These are phyloP conservation scores for Ceratocystis destructans DNA, from an alignment of 2,329 filamentous ascomycete genomes.

Conservation along the genomic window DNA sequence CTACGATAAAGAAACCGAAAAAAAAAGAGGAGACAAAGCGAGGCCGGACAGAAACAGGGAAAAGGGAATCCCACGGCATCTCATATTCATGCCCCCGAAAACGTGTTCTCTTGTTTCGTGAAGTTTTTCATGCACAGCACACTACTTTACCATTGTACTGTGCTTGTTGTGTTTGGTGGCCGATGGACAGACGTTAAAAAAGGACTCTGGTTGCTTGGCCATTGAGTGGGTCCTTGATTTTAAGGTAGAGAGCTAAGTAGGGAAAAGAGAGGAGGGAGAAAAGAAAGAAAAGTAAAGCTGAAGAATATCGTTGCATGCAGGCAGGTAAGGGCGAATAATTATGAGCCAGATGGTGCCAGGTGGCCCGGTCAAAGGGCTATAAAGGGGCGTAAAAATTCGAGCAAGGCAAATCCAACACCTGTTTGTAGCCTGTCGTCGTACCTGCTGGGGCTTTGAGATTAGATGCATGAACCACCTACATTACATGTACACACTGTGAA, in stretches of 20 bases:
- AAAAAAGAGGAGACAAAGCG: not conserved
- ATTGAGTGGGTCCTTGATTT: not conserved
- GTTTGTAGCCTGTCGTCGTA: slow-evolving; percentile 7
- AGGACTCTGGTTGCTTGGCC: not conserved
- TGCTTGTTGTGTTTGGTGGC: not conserved
- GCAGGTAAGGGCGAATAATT: not conserved
- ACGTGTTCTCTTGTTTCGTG: not conserved
- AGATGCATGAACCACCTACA: not conserved
- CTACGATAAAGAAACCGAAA: not conserved
- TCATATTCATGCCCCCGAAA: not conserved
- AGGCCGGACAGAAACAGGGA: not conserved
- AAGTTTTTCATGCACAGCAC: not conserved
- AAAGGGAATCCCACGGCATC: not conserved
- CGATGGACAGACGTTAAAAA: not conserved
- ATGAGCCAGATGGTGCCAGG: not conserved
- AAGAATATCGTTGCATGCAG: not conserved
- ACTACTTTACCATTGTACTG: not conserved
- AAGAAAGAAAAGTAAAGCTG: not conserved
- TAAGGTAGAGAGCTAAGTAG: not conserved
- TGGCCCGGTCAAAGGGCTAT: not conserved
- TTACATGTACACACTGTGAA: not conserved
- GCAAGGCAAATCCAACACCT: not conserved
- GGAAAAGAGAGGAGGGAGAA: not conserved
- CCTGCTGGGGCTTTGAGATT: slow-evolving; percentile 2
- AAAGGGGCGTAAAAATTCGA: not conserved